These are phyloP conservation scores for Diospyros kaki DNA, from an alignment of 148 eudicot genomes.

Conservation along the genomic window DNA sequence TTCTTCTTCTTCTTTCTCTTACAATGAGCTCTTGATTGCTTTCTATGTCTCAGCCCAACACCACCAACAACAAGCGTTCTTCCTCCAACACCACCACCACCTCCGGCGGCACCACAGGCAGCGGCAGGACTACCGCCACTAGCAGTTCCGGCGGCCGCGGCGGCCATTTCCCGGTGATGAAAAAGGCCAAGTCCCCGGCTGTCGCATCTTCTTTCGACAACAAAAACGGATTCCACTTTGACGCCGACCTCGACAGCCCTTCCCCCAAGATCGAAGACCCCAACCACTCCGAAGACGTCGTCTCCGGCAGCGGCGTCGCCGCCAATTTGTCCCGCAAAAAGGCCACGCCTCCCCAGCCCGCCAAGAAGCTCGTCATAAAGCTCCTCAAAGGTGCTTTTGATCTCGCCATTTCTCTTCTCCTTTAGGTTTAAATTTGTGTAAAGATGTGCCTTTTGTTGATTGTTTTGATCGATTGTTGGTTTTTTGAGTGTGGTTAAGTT, in stretches of 20 bases:
- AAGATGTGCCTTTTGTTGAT: background rate
- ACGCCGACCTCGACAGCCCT: slow-evolving; percentile 30
- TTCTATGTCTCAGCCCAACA: slow-evolving; percentile 34
- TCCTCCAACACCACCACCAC: slow-evolving; percentile 11
- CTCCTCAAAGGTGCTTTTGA: slow-evolving; percentile 56
- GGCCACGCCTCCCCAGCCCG: slow-evolving; percentile 82
- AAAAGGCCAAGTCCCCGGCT: slow-evolving; percentile 57
- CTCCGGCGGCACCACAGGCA: slow-evolving; percentile 15
- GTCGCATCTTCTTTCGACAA: slow-evolving; percentile 29
- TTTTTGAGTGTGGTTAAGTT: background rate
- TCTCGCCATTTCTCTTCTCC: background rate
- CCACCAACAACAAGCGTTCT: slow-evolving; percentile 17
- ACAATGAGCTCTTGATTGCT: slow-evolving; percentile 12
- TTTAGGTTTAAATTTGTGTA: background rate
- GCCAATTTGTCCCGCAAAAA: slow-evolving; percentile 78
- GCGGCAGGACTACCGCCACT: slow-evolving; percentile 17
- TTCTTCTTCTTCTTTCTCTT: background rate
- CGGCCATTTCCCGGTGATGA: slow-evolving; percentile 41
- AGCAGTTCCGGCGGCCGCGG: slow-evolving; percentile 13
- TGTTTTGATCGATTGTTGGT: background rate
- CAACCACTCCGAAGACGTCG: slow-evolving; percentile 18
- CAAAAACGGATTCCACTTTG: slow-evolving; percentile 34
- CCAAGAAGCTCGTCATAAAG: slow-evolving; percentile 83
- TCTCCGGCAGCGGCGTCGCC: slow-evolving; percentile 30
- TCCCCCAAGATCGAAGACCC: slow-evolving; percentile 37